phyloP scores from a whole-genome alignment of 1,284 basidiomycete genomes.

The Fistulinella cinereoalba region DNA sequence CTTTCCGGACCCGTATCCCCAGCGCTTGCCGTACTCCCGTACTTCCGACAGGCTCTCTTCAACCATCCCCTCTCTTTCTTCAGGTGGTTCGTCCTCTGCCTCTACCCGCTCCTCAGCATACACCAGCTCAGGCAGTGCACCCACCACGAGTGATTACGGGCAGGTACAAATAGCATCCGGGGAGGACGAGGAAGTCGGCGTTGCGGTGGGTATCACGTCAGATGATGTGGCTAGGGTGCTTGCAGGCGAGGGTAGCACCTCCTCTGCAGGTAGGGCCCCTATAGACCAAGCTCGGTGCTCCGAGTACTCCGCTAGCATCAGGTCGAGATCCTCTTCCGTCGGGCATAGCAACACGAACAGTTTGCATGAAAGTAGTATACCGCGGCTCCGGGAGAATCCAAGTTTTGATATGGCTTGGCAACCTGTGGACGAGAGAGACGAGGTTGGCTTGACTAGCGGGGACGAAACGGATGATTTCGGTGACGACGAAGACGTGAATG shows the following conservation, averaged over 20 bases:
- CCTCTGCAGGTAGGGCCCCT: conserved; percentile 43
- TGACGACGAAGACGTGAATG: conserved; percentile 51
- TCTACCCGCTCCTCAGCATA: conserved; percentile 77
- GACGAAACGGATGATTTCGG: conserved; percentile 72
- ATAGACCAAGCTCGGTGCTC: conserved; percentile 66
- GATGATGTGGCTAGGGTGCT: conserved; percentile 63
- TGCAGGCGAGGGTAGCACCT: conserved; percentile 45
- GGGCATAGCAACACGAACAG: conserved; percentile 46
- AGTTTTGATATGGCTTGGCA: conserved; percentile 76
- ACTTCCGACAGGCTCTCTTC: conserved; percentile 40
- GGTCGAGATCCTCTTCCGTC: conserved; percentile 68
- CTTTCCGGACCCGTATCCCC: conserved; percentile 51
- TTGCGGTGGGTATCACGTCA: conserved; percentile 56
- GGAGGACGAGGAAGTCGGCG: conserved; percentile 51
- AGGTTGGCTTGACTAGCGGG: conserved; percentile 61
- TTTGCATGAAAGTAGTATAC: conserved; percentile 42
- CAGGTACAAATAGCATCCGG: conserved; percentile 64
- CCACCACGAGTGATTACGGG: conserved; percentile 56
- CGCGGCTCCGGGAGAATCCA: conserved; percentile 55
- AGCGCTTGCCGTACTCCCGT: conserved; percentile 30
- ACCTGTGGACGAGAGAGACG: conserved; percentile 68
- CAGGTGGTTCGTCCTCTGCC: conserved; percentile 61
- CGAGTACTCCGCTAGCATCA: conserved; percentile 57
- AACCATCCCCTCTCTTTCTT: conserved; percentile 57
- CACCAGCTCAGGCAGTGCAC: conserved; percentile 60